Evolutionary conservation across 1,284 basidiomycete genomes (phyloP), one percentile per base, ranked within the genome.

Genomic region (Cutaneotrichosporon sp.): DNA sequence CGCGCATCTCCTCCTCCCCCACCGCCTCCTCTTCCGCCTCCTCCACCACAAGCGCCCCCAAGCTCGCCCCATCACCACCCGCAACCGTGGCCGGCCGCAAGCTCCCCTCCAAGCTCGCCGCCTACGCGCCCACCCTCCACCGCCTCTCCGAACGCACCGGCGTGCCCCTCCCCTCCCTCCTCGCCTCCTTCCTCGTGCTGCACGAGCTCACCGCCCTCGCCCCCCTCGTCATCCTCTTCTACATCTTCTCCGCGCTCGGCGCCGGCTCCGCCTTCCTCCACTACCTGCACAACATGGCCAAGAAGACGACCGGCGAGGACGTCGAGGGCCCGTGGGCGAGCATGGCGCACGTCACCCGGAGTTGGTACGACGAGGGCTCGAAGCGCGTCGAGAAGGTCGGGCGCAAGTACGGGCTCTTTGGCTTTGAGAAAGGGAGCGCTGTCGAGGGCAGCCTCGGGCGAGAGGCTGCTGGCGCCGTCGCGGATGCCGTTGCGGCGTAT

Each of bases 121-220:
- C 58, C 11, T 75, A 75, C 56, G 64, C 69, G 0, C 71, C 75
- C 10, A 64, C 58, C 42, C 72, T 79, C 8, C 49, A 58, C 2
- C 45, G 50, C 4, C 62, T 79, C 2, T 71, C 75, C 2, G 31
- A 55, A 6, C 69, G 72, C 6, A 76, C 77, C 1, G 71, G 73
- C 54, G 70, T 77, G 3, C 89, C 91, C 8, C 77, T 94, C 0
- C 84, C 91, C 0, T 91, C 91, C 2, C 84, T 97, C 55, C 76
- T 88, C 4, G 69, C 90, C 38, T 91, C 92, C 1, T 95, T 97
- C 72, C 85, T 86, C 2, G 80, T 95, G 55, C 82, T 97, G 9
- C 94, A 97, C 75, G 94, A 97, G 76, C 69, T 92, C 16, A 95
- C 92, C 0, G 92, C 93, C 0, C 72, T 95, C 58, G 80, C 88